Conservation (phyloP, 1,284 basidiomycete genomes). For the Sanguinoderma infundibulare region DNA sequence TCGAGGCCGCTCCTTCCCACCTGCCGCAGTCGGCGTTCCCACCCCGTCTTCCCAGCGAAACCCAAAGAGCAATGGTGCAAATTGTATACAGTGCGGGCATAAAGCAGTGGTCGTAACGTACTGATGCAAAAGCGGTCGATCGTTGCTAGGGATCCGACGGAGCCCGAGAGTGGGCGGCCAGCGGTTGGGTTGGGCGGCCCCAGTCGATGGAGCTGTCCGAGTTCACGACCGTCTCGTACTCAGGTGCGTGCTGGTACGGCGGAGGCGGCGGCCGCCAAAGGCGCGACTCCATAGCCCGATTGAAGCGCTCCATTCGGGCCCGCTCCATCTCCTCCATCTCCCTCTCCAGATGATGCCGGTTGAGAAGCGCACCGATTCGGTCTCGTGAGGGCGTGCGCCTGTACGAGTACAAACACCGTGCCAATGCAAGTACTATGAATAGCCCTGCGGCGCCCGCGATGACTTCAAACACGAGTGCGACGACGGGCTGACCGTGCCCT, state of each 20-base stretch:
- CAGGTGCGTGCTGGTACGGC: conserved; percentile 50
- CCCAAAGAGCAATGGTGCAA: not conserved
- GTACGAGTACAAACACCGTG: conserved; percentile 49
- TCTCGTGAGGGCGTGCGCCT: conserved; percentile 48
- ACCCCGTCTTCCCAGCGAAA: not conserved
- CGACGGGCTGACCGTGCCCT: conserved; percentile 27
- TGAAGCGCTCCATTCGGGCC: conserved; percentile 26
- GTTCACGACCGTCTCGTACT: conserved; percentile 17
- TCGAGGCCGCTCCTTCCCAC: not conserved
- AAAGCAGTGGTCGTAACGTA: not conserved
- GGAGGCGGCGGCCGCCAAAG: conserved; percentile 32
- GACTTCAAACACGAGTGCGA: conserved; percentile 49
- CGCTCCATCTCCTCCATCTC: conserved; percentile 53
- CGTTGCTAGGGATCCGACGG: not conserved
- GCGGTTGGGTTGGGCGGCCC: conserved; percentile 3
- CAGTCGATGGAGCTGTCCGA: conserved; percentile 9
- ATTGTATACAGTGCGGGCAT: not conserved
- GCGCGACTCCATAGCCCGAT: conserved; percentile 14
- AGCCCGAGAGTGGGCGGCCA: not conserved
- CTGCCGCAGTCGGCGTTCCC: not conserved
- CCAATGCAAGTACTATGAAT: conserved; percentile 38
- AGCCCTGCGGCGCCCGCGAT: conserved; percentile 48
- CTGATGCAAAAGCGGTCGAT: not conserved
- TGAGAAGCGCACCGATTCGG: conserved; percentile 45
- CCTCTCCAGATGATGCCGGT: conserved; percentile 51